Base-by-base conservation (phyloP, 2,329 filamentous ascomycete genomes). In the Cadophora sp. region DNA sequence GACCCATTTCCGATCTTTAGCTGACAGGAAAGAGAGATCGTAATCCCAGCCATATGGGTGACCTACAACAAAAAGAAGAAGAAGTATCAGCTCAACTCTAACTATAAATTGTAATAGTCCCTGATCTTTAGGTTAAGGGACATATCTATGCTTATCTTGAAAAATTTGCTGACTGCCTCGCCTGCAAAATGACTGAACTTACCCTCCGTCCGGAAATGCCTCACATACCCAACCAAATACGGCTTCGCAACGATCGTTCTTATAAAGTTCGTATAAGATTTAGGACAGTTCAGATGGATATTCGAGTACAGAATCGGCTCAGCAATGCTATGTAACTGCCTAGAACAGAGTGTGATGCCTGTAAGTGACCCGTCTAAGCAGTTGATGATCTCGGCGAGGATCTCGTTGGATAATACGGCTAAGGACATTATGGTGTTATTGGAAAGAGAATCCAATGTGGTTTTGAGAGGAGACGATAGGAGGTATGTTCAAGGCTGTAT, bases 1-100 rank as follows among this genome's bases (percentile, higher is more conserved):
- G 0, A 62, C 24, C 59, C 59, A 62, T 18, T 13, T 16, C 33
- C 30, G 59, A 20, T 62, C 27, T 24, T 36, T n/a, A 27, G 4
- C 1, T 30, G 59, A 22, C 16, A 62, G 47, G 33, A 62, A 62
- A 13, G 43, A 33, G 27, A 62, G 59, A 39, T 62, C 59, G 36
- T 39, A 62, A 8, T 50, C 47, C 43, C 27, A 62, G 4, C 59
- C 59, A 24, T 62, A 62, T 14, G 45, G 59, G 20, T 62, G 59
- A 1, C 41, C 58, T 60, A 20, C 4, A 30, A 30, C 27, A 30
- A 30, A 30, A 30, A 30, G 4, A 30, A 30, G 6, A 30, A 3
- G 27, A 30, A 30, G 6, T 4, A 30, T 30, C 27, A 30, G 27
- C 27, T 30, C 27, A 30, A 30, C 4, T 30, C 6, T 30, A 30